Evolutionary conservation across 345 rosid genomes (phyloP).

Genomic region (Zanthoxylum bungeanum): DNA sequence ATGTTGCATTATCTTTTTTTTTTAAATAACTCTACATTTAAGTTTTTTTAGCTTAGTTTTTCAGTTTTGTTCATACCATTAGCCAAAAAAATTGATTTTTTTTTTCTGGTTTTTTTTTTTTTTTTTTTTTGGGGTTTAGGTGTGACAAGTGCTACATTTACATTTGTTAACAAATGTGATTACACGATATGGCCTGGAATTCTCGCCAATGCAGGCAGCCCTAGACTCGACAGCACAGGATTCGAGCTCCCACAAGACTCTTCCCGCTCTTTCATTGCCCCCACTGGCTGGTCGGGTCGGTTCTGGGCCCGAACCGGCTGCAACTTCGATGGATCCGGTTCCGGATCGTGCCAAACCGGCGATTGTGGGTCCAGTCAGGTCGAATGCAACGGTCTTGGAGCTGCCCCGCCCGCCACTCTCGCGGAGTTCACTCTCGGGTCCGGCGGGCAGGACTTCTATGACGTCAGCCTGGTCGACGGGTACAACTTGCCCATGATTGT

Average conservation of each 20-base stretch:
- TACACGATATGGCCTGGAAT: conserved; percentile 73
- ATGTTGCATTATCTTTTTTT: not conserved
- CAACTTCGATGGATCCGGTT: conserved; percentile 50
- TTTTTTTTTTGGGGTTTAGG: not conserved
- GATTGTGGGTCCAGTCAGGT: conserved; percentile 76
- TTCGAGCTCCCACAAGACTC: conserved; percentile 57
- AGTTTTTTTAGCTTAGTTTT: not conserved
- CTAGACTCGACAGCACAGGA: conserved; percentile 57
- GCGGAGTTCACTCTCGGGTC: conserved; percentile 84
- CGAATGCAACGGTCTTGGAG: conserved; percentile 73
- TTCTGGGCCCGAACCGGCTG: conserved; percentile 82
- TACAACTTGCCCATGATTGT: conserved; percentile 84
- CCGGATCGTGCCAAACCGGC: conserved; percentile 57
- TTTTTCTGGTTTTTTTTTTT: not conserved
- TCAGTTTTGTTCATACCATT: not conserved
- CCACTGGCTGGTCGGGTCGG: conserved; percentile 80
- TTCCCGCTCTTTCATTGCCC: conserved; percentile 61
- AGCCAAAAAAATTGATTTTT: not conserved
- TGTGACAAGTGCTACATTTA: conserved; percentile 44
- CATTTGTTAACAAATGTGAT: conserved; percentile 60
- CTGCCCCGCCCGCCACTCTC: conserved; percentile 78
- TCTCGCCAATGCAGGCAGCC: conserved; percentile 62
- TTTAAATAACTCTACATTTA: not conserved
- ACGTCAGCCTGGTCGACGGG: conserved; percentile 95
- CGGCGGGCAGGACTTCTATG: conserved; percentile 86